Evolutionary conservation across 2,329 filamentous ascomycete genomes (phyloP).

Genomic region (Fusarium sp.): DNA sequence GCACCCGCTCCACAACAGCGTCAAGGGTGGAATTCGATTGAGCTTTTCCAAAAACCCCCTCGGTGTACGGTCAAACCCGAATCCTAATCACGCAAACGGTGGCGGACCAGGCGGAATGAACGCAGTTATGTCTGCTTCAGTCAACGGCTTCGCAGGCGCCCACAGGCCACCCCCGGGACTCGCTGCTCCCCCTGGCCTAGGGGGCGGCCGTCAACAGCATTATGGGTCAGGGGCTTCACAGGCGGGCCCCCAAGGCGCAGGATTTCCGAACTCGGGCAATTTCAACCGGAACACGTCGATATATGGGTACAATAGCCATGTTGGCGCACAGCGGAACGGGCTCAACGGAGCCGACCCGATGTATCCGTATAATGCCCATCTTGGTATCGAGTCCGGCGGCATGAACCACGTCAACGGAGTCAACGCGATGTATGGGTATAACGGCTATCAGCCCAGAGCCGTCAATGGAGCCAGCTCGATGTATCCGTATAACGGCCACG

Average conservation of each 20-base stretch:
- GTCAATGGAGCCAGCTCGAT: slow-evolving; percentile 34
- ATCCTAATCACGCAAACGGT: slow-evolving; percentile 53
- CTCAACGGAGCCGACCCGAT: slow-evolving; percentile 37
- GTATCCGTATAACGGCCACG: slow-evolving; percentile 17
- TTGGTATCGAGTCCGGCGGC: neutral
- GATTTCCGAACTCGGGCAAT: slow-evolving; percentile 30
- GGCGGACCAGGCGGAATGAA: slow-evolving; percentile 65
- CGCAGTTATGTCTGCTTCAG: slow-evolving; percentile 62
- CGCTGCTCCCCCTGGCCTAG: slow-evolving; percentile 77
- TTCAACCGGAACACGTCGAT: slow-evolving; percentile 39
- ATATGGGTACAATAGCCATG: slow-evolving; percentile 26
- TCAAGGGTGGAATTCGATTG: slow-evolving; percentile 92
- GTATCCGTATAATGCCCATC: slow-evolving; percentile 18
- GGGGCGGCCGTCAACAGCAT: slow-evolving; percentile 42
- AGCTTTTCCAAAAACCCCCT: slow-evolving; percentile 98
- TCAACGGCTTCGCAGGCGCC: slow-evolving; percentile 72
- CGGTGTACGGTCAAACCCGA: slow-evolving; percentile 85
- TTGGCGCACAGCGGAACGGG: slow-evolving; percentile 20
- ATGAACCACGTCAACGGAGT: neutral
- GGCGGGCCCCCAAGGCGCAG: slow-evolving; percentile 21
- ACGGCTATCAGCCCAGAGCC: neutral
- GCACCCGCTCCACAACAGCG: slow-evolving; percentile 85
- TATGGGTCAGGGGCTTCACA: slow-evolving; percentile 35
- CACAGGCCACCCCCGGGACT: slow-evolving; percentile 87
- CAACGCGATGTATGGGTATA: neutral